These are phyloP conservation scores for Anthoceros angustus DNA, from an alignment of 225 moss, liverwort and hornwort genomes.

Conservation along the genomic window DNA sequence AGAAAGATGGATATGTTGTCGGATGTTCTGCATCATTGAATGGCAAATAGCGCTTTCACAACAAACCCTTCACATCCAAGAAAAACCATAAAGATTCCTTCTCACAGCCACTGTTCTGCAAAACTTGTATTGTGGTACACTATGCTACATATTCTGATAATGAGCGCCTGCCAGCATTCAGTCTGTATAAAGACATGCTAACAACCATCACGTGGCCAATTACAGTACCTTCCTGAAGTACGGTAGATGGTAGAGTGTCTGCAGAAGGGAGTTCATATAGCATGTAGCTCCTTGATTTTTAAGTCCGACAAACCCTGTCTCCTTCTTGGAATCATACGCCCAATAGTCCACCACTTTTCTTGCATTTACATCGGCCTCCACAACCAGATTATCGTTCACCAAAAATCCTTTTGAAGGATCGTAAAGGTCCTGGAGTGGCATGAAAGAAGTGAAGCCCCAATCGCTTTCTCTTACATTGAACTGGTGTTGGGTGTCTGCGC, in stretches of 20 bases:
- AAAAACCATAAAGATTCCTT: too few relatives aligned
- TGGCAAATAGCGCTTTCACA: too few relatives aligned
- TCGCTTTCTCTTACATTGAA: constrained; percentile 97
- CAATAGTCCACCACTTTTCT: constrained; percentile 98
- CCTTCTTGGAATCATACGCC: constrained; percentile 99
- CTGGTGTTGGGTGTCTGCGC: constrained; percentile 97
- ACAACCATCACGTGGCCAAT: too few relatives aligned
- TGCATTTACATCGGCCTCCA: constrained; percentile 98
- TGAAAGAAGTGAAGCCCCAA: constrained; percentile 99
- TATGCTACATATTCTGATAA: too few relatives aligned
- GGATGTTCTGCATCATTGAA: too few relatives aligned
- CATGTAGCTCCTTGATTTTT: constrained; percentile 99
- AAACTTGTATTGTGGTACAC: too few relatives aligned
- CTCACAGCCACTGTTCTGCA: too few relatives aligned
- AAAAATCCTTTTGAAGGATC: constrained; percentile 76
- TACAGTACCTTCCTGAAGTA: constrained; percentile 98
- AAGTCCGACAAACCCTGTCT: constrained; percentile 95
- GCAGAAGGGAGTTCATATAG: constrained; percentile 99
- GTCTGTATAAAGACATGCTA: too few relatives aligned
- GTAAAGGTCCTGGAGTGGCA: constrained; percentile 87
- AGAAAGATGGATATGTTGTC: too few relatives aligned
- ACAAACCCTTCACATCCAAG: too few relatives aligned
- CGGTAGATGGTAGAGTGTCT: constrained; percentile 93
- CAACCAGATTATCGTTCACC: constrained; percentile 91
- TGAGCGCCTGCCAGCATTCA: too few relatives aligned